Conservation (phyloP, 2,329 filamentous ascomycete genomes). For the Pleomassaria siparia region DNA sequence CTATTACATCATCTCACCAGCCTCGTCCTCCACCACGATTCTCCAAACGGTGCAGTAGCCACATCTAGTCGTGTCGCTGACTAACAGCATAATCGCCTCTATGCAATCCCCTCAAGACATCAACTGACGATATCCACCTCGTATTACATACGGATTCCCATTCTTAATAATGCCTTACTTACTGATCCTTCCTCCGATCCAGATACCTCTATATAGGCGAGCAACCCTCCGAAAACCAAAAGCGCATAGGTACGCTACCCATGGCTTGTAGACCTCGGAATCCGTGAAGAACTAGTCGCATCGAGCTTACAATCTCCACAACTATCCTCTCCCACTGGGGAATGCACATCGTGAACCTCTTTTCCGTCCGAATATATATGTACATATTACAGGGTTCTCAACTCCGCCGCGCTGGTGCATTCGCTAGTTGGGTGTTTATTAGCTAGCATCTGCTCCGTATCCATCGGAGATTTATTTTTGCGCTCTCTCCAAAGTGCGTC, state of each 20-base stretch:
- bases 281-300: not conserved
- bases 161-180: not conserved
- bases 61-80: not conserved
- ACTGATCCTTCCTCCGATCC: not conserved
- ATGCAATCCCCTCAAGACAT: not conserved
- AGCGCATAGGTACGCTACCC: not conserved
- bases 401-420: not conserved
- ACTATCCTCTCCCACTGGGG: not conserved
- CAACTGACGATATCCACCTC: not conserved
- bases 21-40: not conserved
- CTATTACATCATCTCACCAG: slow-evolving; percentile 1
- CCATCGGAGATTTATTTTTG: slow-evolving; percentile 4
- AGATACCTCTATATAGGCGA: not conserved
- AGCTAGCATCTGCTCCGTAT: not conserved
- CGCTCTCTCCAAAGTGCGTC: not conserved
- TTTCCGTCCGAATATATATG: slow-evolving; percentile 3
- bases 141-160: not conserved
- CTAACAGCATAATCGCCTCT: not conserved
- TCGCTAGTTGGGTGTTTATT: not conserved
- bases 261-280: not conserved
- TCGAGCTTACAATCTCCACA: not conserved
- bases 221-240: not conserved
- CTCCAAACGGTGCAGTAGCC: slow-evolving; percentile 1
- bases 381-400: no score
- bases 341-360: not conserved